phyloP scores from a whole-genome alignment of 2,329 filamentous ascomycete genomes.

The Stemphylium lycopersici region DNA sequence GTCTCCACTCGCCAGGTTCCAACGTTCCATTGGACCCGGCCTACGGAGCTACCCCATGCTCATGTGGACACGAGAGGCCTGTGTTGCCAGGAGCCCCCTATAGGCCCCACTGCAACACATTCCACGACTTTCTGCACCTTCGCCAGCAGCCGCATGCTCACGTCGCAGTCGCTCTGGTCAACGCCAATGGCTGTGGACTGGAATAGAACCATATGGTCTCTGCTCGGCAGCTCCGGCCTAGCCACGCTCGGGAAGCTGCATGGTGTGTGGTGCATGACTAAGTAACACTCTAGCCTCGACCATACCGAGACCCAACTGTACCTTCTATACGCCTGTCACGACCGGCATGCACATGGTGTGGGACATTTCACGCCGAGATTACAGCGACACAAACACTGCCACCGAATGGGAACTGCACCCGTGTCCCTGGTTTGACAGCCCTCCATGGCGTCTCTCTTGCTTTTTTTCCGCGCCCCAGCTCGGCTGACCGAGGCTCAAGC shows the following conservation, averaged over 20 bases:
- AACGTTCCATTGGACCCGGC: constrained; percentile 1
- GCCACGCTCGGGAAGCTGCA: constrained; percentile 2
- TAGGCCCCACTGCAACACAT: constrained; percentile 1
- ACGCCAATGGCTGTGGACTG: not conserved
- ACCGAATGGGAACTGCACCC: constrained; percentile 25
- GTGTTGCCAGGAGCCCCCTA: constrained; percentile 2
- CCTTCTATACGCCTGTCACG: constrained; percentile 4
- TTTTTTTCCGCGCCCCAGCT: constrained; percentile 9
- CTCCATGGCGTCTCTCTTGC: not conserved
- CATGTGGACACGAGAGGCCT: not conserved
- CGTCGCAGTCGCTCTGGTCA: not conserved
- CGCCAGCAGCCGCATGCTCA: not conserved
- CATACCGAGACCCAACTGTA: constrained; percentile 2
- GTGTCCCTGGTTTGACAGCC: constrained; percentile 23
- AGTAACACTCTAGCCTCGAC: constrained; percentile 5
- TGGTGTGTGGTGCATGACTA: not conserved
- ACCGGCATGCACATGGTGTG: constrained; percentile 3
- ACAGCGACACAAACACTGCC: not conserved
- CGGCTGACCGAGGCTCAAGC: constrained; percentile 4
- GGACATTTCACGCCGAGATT: constrained; percentile 7
- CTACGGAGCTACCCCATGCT: constrained; percentile 1
- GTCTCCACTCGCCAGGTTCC: not conserved
- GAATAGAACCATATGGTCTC: not conserved
- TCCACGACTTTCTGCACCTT: constrained; percentile 2
- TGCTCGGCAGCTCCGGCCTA: not conserved